Evolutionary conservation across 441 rosid species (phyloP), one percentile per base, ranked within the genome.

Genomic region (Pelargonium fulgidum): DNA sequence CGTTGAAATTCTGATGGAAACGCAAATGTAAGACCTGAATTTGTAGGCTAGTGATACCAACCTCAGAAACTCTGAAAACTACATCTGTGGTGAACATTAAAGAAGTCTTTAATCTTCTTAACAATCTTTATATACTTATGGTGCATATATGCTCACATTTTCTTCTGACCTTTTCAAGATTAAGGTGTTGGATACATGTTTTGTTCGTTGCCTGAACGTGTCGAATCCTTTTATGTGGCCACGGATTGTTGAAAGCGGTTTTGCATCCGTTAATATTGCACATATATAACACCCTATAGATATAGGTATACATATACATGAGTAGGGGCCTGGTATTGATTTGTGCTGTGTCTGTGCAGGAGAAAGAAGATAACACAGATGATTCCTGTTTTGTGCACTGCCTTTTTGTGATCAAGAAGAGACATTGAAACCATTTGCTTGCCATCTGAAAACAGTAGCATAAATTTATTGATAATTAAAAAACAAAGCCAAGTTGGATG

Each of bases 1-100:
- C 0, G 59, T 52, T 52, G 59, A 52, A 52, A 52, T 52, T 52
- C 59, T 52, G 59, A 9, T 52, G 59, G 59, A 52, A 52, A 41
- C 10, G 10, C 33, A 11, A 48, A 48, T 48, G 54, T 4, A 11
- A 10, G 54, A 48, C 54, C 16, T 48, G 14, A 48, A 48, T 12
- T 48, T 48, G 54, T 48, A 48, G 54, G 14, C 54, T 48, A 12
- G 54, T 48, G 54, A n/a, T 44, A 44, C 48, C 48, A 44, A 44
- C 48, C 48, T 44, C 48, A 44, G 48, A 44, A 44, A 44, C 48
- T 12, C 10, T 44, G 48, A 44, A 44, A 44, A 44, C 10, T 44
- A 44, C 48, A 44, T 9, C 12, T 44, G 48, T 3, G 54, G 54
- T 48, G 54, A 48, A 13, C 54, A 52, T 52, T 47, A 11, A 3